Percentiles rank a stretch among this genome's conserved stretches.
These are phyloP conservation scores for Pythium aristosporum DNA, from an alignment of 352 stramenopile genomes.

Conservation along the genomic window DNA sequence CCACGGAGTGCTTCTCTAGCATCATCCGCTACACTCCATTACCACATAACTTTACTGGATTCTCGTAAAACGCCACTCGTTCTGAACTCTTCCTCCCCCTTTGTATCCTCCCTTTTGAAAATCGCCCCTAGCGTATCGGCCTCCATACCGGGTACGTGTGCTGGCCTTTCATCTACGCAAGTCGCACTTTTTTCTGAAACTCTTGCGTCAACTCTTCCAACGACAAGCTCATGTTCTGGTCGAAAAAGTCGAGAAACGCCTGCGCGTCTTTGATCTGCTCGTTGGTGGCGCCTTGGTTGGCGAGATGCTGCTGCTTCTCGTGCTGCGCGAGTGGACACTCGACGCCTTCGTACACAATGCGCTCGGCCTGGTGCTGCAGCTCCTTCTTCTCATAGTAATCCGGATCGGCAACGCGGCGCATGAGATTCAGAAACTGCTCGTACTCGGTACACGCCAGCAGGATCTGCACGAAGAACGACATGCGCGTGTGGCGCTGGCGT, in stretches of 20 bases:
- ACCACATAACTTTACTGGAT: slow-evolving; percentile 14
- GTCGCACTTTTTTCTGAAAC: slow-evolving; percentile 70
- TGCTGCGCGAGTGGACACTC: slow-evolving; percentile 33
- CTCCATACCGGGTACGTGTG: background rate
- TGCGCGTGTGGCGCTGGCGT: slow-evolving; percentile 68
- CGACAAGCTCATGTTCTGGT: slow-evolving; percentile 64
- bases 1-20: background rate
- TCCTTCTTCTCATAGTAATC: slow-evolving; percentile 85
- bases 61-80: background rate
- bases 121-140: no score
- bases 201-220: slow-evolving; percentile 72
- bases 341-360: slow-evolving; percentile 49
- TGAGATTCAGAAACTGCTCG: slow-evolving; percentile 85
- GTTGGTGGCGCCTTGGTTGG: background rate
- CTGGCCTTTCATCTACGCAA: slow-evolving; percentile 35
- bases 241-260: slow-evolving; percentile 70
- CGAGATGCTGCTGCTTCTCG: slow-evolving; percentile 15
- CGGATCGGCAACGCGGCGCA: slow-evolving; percentile 70
- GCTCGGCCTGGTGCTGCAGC: slow-evolving; percentile 65
- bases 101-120: no score
- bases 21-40: slow-evolving; percentile 9
- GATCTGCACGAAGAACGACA: slow-evolving; percentile 85
- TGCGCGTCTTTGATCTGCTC: slow-evolving; percentile 44
- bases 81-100: background rate
- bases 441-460: slow-evolving; percentile 77